Evolutionary conservation across 495 filamentous ascomycete species (phyloP).

Genomic region (Bathelium albidoporum): DNA sequence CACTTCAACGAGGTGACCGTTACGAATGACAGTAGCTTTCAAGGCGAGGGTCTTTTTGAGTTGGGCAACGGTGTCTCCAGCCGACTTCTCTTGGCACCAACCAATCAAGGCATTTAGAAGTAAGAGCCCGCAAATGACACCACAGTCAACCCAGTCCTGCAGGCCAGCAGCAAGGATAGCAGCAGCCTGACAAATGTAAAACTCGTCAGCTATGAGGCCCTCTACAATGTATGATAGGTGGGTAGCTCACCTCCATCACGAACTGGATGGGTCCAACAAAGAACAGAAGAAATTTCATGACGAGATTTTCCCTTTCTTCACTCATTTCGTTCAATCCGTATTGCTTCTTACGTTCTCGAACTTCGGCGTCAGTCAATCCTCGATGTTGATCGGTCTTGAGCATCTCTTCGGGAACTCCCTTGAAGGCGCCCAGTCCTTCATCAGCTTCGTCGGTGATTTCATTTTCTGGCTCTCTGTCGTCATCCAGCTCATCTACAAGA

Average conservation of each 20-base stretch:
- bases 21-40: slow-evolving; percentile 74
- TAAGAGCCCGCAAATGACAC: slow-evolving; percentile 64
- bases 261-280: slow-evolving; percentile 89
- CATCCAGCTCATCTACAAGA: slow-evolving; percentile 75
- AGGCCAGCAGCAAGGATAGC: slow-evolving; percentile 70
- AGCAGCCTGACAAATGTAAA: slow-evolving; percentile 43
- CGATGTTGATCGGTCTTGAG: slow-evolving; percentile 57
- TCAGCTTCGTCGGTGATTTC: slow-evolving; percentile 44
- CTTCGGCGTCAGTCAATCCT: slow-evolving; percentile 66
- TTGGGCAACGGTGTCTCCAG: slow-evolving; percentile 83
- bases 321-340: slow-evolving; percentile 84
- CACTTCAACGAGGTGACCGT: slow-evolving; percentile 60
- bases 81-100: slow-evolving; percentile 83
- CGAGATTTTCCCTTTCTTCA: slow-evolving; percentile 75
- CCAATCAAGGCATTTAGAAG: slow-evolving; percentile 76
- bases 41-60: slow-evolving; percentile 83
- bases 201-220: neutral
- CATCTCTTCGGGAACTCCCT: slow-evolving; percentile 52
- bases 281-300: slow-evolving; percentile 73
- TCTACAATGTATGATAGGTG: neutral
- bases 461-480: slow-evolving; percentile 56
- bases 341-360: slow-evolving; percentile 57
- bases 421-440: slow-evolving; percentile 38
- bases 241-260: slow-evolving; percentile 77
- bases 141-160: slow-evolving; percentile 71